phyloP scores from a whole-genome alignment of 1,284 basidiomycete genomes.

The Tetrapyrgos nigripes region DNA sequence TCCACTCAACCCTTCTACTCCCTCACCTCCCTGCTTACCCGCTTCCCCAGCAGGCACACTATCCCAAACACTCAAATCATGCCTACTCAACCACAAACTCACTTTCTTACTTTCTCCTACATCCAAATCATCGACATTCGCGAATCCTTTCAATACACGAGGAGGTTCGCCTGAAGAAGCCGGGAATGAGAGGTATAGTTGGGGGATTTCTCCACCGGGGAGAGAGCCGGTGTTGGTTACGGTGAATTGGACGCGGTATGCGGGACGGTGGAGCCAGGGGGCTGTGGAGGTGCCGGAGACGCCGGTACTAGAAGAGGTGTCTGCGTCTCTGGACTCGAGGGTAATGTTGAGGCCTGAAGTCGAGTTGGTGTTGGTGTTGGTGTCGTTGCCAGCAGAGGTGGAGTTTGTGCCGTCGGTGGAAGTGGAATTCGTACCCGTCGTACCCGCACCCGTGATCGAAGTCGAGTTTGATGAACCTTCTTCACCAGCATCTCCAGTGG shows the following conservation, averaged over 20 bases:
- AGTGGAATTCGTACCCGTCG: no score
- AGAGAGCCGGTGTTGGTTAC: conserved; percentile 63
- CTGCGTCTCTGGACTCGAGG: conserved; percentile 61
- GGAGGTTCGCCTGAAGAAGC: conserved; percentile 64
- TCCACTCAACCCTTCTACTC: no score
- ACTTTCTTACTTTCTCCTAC: conserved; percentile 50
- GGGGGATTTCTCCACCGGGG: conserved; percentile 66
- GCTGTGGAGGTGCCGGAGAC: no score
- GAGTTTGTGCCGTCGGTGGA: no score
- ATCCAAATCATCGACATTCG: conserved; percentile 55
- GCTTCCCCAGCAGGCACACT: conserved; percentile 48
- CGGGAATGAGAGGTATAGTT: conserved; percentile 70
- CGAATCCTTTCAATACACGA: conserved; percentile 69
- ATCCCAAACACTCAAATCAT: conserved; percentile 71
- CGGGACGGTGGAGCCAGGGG: conserved; percentile 67
- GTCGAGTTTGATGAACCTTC: no score
- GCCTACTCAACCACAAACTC: conserved; percentile 64
- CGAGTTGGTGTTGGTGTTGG: no score
- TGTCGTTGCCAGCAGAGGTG: conserved; percentile 38
- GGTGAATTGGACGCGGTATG: conserved; percentile 61
- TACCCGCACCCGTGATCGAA: no score
- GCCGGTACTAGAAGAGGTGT: conserved; percentile 55
- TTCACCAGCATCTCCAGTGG: no score
- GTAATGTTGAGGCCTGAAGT: conserved; percentile 50
- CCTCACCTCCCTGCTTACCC: no score